A percentile compares a stretch with the other conserved stretches of the same genome.
Evolutionary conservation across 805 yeast species (phyloP).

Genomic region (Metschnikowia drakensbergensis): DNA sequence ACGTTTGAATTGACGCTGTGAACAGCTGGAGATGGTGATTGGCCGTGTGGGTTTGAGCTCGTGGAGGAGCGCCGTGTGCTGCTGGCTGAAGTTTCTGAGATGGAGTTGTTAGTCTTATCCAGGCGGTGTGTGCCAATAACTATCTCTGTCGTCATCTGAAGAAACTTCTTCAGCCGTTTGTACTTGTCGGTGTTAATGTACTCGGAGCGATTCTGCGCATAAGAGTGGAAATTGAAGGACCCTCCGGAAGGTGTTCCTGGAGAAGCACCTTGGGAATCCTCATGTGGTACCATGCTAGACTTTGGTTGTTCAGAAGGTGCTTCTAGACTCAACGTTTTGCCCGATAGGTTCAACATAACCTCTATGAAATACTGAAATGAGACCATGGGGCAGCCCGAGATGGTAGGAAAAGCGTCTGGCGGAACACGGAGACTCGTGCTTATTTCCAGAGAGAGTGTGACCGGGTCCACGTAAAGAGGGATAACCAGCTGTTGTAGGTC

Average conservation of each 20-base stretch:
- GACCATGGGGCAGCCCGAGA: constrained; percentile 64
- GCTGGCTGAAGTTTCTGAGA: constrained; percentile 2
- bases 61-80: constrained; percentile 1
- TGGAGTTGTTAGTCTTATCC: constrained; percentile 12
- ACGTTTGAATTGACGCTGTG: background rate
- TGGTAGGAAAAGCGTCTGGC: constrained; percentile 81
- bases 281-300: constrained; percentile 9
- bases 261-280: constrained; percentile 8
- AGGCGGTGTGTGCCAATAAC: constrained; percentile 74
- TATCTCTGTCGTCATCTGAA: constrained; percentile 77
- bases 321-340: constrained; percentile 42
- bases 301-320: constrained; percentile 17
- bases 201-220: constrained; percentile 28
- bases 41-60: constrained; percentile 2
- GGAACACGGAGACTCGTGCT: constrained; percentile 70
- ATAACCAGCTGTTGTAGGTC: constrained; percentile 74
- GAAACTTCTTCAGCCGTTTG: constrained; percentile 70
- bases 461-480: constrained; percentile 77
- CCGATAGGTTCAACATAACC: constrained; percentile 75
- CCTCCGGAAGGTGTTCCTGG: constrained; percentile 10
- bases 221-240: constrained; percentile 23
- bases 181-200: constrained; percentile 77
- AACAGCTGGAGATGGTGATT: background rate
- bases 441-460: constrained; percentile 50
- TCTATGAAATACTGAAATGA: constrained; percentile 84